phyloP scores from a whole-genome alignment of 441 rosid species.

The Gossypium davidsonii region DNA sequence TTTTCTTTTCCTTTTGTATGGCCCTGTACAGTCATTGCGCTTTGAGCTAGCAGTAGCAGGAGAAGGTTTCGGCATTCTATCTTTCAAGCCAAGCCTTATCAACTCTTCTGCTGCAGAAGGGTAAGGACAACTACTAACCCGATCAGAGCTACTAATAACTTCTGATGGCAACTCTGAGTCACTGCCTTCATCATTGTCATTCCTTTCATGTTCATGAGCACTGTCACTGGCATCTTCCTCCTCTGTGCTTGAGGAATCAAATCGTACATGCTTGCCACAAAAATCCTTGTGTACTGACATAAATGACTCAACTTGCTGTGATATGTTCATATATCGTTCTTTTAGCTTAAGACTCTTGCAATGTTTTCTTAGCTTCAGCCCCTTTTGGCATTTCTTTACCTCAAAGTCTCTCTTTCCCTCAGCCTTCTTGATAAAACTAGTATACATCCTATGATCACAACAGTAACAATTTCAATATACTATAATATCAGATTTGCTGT shows the following conservation, averaged over 20 bases:
- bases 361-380: constrained; percentile 38
- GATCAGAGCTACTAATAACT: constrained; percentile 32
- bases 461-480: neutral
- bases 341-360: constrained; percentile 33
- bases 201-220: constrained; percentile 26
- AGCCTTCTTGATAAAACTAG: constrained; percentile 57
- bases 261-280: constrained; percentile 74
- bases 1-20: constrained; percentile 49
- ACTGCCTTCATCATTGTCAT: constrained; percentile 19
- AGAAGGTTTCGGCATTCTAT: constrained; percentile 26
- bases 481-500: neutral
- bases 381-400: constrained; percentile 35
- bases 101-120: constrained; percentile 91
- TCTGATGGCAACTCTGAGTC: constrained; percentile 17
- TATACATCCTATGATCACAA: constrained; percentile 56
- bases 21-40: constrained; percentile 8
- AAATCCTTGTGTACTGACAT: constrained; percentile 47
- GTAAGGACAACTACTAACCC: constrained; percentile 76
- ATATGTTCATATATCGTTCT: constrained; percentile 51
- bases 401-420: constrained; percentile 45
- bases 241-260: constrained; percentile 75
- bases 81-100: constrained; percentile 66
- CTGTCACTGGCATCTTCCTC: constrained; percentile 47
- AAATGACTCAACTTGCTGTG: constrained; percentile 66
- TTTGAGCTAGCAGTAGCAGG: constrained; percentile 26